phyloP scores from a whole-genome alignment of 2,329 filamentous ascomycete genomes.

The Penicillium sp. region DNA sequence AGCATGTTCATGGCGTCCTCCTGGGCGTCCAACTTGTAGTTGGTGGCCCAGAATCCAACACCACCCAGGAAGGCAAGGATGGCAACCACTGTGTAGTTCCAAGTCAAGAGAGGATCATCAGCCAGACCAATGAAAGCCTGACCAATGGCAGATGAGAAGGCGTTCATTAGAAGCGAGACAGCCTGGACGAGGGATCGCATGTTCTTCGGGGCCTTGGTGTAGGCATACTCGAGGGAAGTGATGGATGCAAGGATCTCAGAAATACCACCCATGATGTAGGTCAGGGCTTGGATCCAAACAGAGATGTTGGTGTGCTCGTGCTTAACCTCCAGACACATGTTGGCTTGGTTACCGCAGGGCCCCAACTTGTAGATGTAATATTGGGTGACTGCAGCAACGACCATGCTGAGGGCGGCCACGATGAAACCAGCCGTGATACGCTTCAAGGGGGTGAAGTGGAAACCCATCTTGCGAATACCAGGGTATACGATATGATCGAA shows the following conservation, averaged over 20 bases:
- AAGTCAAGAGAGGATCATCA: constrained; percentile 64
- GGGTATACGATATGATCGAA: constrained; percentile 55
- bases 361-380: constrained; percentile 58
- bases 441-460: constrained; percentile 54
- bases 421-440: constrained; percentile 54
- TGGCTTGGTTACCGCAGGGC: constrained; percentile 57
- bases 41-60: constrained; percentile 65
- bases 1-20: constrained; percentile 65
- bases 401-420: constrained; percentile 49
- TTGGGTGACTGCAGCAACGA: constrained; percentile 51
- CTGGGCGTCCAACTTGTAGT: constrained; percentile 61
- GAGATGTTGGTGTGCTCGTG: constrained; percentile 58
- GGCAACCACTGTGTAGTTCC: constrained; percentile 68
- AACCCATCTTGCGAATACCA: constrained; percentile 44
- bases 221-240: constrained; percentile 71
- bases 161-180: constrained; percentile 68
- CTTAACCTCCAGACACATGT: constrained; percentile 48
- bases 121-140: constrained; percentile 64
- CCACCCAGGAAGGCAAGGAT: constrained; percentile 63
- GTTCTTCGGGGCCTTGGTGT: constrained; percentile 73
- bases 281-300: constrained; percentile 55
- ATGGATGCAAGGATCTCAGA: constrained; percentile 59
- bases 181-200: constrained; percentile 74
- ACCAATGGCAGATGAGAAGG: constrained; percentile 67
- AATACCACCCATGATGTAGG: constrained; percentile 54